These are phyloP conservation scores for Cyberlindnera saturnus DNA, from an alignment of 805 yeast species.

Conservation along the genomic window DNA sequence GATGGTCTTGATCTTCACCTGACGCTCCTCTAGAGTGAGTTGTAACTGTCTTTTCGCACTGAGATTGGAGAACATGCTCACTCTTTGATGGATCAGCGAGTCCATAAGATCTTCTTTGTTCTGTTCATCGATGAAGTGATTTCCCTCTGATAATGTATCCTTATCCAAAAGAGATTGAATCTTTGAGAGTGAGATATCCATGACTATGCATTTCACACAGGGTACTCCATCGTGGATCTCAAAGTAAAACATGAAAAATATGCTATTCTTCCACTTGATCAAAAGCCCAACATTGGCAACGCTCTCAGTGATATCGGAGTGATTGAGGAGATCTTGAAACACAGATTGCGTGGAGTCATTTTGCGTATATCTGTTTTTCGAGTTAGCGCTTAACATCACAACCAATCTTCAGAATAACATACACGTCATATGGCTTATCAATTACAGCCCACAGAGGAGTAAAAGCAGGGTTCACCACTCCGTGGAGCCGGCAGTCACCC, in stretches of 20 bases:
- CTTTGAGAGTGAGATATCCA: slow-evolving; percentile 12
- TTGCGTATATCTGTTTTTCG: slow-evolving; percentile 12
- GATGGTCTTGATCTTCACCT: slow-evolving; percentile 8
- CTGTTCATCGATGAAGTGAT: slow-evolving; percentile 19
- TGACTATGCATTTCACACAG: slow-evolving; percentile 15
- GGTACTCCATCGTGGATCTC: slow-evolving; percentile 7
- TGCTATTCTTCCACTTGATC: slow-evolving; percentile 5
- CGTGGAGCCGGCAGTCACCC: slow-evolving; percentile 7
- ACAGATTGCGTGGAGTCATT: slow-evolving; percentile 7
- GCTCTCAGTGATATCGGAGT: slow-evolving; percentile 9
- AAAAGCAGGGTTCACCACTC: slow-evolving; percentile 14
- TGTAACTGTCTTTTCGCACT: slow-evolving; percentile 17
- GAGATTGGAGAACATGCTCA: slow-evolving; percentile 9
- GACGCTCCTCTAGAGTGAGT: slow-evolving; percentile 14
- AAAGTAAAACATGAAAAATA: slow-evolving; percentile 17
- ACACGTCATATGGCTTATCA: slow-evolving; percentile 24
- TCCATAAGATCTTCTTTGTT: slow-evolving; percentile 22
- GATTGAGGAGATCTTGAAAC: slow-evolving; percentile 14
- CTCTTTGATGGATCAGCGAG: slow-evolving; percentile 13
- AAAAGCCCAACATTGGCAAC: slow-evolving; percentile 12
- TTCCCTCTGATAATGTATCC: background rate
- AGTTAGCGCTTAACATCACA: background rate
- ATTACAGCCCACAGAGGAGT: slow-evolving; percentile 24
- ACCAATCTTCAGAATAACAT: slow-evolving; percentile 3
- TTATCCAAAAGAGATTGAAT: slow-evolving; percentile 5